Percentiles rank a stretch among this genome's conserved stretches.
These are phyloP conservation scores for Larix kaempferi DNA, from an alignment of 75 land plant genomes.

Conservation along the genomic window DNA sequence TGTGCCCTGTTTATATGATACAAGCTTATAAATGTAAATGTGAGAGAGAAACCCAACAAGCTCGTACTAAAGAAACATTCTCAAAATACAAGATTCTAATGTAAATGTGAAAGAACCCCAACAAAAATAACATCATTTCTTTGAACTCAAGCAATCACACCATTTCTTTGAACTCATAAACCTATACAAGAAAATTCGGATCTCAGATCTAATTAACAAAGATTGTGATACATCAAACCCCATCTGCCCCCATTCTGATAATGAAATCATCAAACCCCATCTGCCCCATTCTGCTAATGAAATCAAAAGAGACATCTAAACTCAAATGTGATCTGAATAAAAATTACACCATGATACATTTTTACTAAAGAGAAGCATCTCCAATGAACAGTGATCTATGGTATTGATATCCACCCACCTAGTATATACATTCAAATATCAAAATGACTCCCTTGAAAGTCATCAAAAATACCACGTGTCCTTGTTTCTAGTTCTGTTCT, in stretches of 20 bases:
- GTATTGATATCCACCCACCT: slow-evolving; percentile 1
- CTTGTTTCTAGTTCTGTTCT: background rate
- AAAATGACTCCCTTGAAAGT: background rate
- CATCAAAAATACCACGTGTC: slow-evolving; percentile 6
- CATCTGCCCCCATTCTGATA: too few species aligned
- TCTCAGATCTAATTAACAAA: background rate
- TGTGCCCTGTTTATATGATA: too few species aligned
- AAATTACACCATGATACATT: too few species aligned
- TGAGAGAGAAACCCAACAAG: too few species aligned
- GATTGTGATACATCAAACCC: background rate
- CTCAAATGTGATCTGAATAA: background rate
- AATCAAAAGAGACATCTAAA: background rate
- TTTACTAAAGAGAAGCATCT: background rate
- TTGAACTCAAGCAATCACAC: too few species aligned
- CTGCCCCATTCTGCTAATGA: background rate
- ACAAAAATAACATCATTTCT: too few species aligned
- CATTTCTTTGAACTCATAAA: too few species aligned
- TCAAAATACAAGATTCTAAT: too few species aligned
- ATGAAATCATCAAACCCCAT: too few species aligned
- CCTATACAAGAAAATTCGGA: background rate
- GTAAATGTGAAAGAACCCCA: too few species aligned
- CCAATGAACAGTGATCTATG: background rate
- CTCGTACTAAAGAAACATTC: too few species aligned
- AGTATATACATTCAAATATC: slow-evolving; percentile 3
- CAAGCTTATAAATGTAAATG: too few species aligned